Conservation (phyloP, 2,329 filamentous ascomycete genomes). For the Colletotrichum karsti region DNA sequence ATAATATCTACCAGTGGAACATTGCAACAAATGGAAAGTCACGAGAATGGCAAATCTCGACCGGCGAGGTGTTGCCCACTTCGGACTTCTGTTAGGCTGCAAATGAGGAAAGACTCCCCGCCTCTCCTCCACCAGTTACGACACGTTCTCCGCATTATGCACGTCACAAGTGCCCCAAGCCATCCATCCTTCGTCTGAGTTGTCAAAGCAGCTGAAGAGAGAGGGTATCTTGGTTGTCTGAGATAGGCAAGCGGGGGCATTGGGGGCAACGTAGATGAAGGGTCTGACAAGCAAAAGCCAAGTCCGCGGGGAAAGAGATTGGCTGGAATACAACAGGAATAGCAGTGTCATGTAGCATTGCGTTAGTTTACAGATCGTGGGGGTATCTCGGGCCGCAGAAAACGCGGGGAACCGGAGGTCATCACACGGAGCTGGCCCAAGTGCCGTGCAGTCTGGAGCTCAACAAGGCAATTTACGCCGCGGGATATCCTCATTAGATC, state of each 20-base stretch:
- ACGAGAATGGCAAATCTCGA: conserved; percentile 5
- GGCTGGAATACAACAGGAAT: not conserved
- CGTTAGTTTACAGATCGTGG: conserved; percentile 3
- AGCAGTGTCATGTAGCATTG: not conserved
- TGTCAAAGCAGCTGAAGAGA: conserved; percentile 7
- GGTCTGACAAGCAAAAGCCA: not conserved
- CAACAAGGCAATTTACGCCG: not conserved
- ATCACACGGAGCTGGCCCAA: not conserved
- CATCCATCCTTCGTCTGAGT: not conserved
- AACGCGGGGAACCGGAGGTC: not conserved
- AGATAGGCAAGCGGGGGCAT: conserved; percentile 3
- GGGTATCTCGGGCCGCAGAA: conserved; percentile 5
- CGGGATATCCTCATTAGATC: not conserved
- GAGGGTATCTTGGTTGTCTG: not conserved
- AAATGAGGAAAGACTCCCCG: conserved; percentile 12
- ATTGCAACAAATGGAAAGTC: not conserved
- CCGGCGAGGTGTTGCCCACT: not conserved
- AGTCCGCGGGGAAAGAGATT: not conserved
- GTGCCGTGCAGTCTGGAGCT: not conserved
- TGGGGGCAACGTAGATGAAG: not conserved
- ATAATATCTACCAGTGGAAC: not conserved
- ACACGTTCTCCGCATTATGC: conserved; percentile 14
- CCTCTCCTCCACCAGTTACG: conserved; percentile 2
- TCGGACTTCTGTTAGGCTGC: not conserved
- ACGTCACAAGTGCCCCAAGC: not conserved